Percentiles rank a stretch among this genome's conserved stretches.
These are phyloP conservation scores for Emmonsiellopsis sp. DNA, from an alignment of 2,329 filamentous ascomycete species.

Conservation along the genomic window DNA sequence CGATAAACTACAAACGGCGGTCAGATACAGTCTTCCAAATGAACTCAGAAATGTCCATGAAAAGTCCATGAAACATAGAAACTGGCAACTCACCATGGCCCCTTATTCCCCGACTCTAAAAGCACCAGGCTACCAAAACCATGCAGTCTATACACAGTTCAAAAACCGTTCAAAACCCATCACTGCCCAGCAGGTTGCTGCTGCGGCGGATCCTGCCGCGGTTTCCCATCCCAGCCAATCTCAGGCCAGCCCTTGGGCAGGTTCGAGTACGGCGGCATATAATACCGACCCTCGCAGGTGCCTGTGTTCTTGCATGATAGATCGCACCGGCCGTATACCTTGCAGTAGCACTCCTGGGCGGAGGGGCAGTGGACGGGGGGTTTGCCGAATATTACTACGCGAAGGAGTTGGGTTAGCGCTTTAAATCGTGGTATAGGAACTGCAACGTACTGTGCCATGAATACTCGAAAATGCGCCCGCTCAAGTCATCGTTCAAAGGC, in stretches of 20 bases:
- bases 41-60: too few species aligned
- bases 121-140: too few species aligned
- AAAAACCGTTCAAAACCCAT: neutral
- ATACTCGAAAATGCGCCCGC: constrained; percentile 47
- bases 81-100: too few species aligned
- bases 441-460: constrained; percentile 46
- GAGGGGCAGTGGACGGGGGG: constrained; percentile 51
- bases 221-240: constrained; percentile 41
- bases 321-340: constrained; percentile 53
- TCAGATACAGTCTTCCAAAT: too few species aligned
- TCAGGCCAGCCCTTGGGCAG: constrained; percentile 54
- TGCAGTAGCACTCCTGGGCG: constrained; percentile 56
- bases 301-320: constrained; percentile 31
- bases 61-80: too few species aligned
- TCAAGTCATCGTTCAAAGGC: constrained; percentile 36
- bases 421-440: constrained; percentile 1
- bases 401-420: neutral
- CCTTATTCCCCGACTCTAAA: too few species aligned
- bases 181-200: neutral
- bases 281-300: constrained; percentile 47
- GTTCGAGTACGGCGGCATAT: constrained; percentile 46
- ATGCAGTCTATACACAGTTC: too few species aligned
- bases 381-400: constrained; percentile 49
- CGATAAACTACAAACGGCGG: too few species aligned
- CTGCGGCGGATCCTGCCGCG: constrained; percentile 16